Evolutionary conservation across 129 eudicot genomes (phyloP).

Genomic region (Flaveria brownii): DNA sequence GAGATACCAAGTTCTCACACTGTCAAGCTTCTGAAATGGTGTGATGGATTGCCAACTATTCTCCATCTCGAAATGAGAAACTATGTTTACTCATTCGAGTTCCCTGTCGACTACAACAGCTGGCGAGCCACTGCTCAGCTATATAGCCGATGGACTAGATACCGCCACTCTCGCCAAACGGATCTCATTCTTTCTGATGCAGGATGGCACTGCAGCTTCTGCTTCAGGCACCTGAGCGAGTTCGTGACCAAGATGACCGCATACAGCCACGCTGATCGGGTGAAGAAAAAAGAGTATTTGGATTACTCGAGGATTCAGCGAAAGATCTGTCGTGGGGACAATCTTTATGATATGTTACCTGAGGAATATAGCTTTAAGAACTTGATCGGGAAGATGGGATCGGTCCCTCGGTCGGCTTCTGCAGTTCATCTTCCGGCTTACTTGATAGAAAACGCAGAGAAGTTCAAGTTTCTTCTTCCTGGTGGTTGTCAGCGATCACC

Average conservation of each 20-base stretch:
- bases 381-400: conserved; percentile 89
- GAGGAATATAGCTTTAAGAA: conserved; percentile 80
- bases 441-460: conserved; percentile 74
- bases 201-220: conserved; percentile 98
- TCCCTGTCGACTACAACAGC: conserved; percentile 78
- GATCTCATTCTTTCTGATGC: conserved; percentile 76
- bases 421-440: conserved; percentile 88
- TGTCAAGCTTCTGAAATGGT: conserved; percentile 63
- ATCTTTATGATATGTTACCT: conserved; percentile 81
- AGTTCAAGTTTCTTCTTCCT: conserved; percentile 82
- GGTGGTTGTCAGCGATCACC: conserved; percentile 76
- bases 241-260: conserved; percentile 88
- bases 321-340: conserved; percentile 69
- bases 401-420: conserved; percentile 78
- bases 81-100: conserved; percentile 89
- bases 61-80: conserved; percentile 76
- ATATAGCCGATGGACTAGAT: conserved; percentile 56
- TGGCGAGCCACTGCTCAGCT: conserved; percentile 81
- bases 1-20: conserved; percentile 96
- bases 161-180: conserved; percentile 66
- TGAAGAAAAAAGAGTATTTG: conserved; percentile 50
- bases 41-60: conserved; percentile 68
- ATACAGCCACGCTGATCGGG: conserved; percentile 91
- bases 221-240: conserved; percentile 62
- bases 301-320: conserved; percentile 62